Evolutionary conservation across 495 filamentous ascomycete genomes (phyloP).

Genomic region (Lichenothelia convexa): DNA sequence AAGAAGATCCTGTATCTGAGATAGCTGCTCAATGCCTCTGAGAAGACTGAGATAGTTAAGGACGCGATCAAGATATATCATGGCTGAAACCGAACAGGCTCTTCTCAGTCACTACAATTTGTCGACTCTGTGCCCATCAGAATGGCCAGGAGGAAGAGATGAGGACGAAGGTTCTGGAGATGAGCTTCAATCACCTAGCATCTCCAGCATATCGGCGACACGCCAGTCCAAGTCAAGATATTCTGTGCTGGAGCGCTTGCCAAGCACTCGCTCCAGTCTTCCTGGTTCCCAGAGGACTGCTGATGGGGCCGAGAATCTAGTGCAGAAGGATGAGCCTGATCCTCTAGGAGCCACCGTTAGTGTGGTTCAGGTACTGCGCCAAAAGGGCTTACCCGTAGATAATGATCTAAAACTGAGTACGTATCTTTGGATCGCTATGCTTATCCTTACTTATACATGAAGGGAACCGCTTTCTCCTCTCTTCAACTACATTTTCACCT

Average conservation of each 20-base stretch:
- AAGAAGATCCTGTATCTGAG: no score
- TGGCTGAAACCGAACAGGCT: slow-evolving; percentile 47
- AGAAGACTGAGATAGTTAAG: no score
- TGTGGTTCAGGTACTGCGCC: slow-evolving; percentile 62
- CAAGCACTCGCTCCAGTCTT: slow-evolving; percentile 46
- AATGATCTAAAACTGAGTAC: slow-evolving; percentile 62
- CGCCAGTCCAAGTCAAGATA: slow-evolving; percentile 60
- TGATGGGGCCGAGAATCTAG: slow-evolving; percentile 51
- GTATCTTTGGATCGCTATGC: slow-evolving; percentile 13
- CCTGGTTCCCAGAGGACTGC: slow-evolving; percentile 51
- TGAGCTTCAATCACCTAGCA: no score
- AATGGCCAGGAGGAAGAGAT: slow-evolving; percentile 74
- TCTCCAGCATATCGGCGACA: no score
- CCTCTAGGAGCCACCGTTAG: slow-evolving; percentile 66
- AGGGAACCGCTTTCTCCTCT: slow-evolving; percentile 86
- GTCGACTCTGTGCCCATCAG: slow-evolving; percentile 53
- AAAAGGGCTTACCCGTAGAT: slow-evolving; percentile 61
- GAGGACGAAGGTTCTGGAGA: slow-evolving; percentile 51
- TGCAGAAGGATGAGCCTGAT: slow-evolving; percentile 80
- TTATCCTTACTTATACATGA: slow-evolving; percentile 1
- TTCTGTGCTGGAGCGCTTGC: slow-evolving; percentile 59
- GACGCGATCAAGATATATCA: no score
- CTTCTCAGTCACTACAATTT: slow-evolving; percentile 85
- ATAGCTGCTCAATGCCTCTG: no score
- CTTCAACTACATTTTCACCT: slow-evolving; percentile 88